phyloP scores from a whole-genome alignment of 805 yeast genomes.

The Cyberlindnera samutprakarnensis region DNA sequence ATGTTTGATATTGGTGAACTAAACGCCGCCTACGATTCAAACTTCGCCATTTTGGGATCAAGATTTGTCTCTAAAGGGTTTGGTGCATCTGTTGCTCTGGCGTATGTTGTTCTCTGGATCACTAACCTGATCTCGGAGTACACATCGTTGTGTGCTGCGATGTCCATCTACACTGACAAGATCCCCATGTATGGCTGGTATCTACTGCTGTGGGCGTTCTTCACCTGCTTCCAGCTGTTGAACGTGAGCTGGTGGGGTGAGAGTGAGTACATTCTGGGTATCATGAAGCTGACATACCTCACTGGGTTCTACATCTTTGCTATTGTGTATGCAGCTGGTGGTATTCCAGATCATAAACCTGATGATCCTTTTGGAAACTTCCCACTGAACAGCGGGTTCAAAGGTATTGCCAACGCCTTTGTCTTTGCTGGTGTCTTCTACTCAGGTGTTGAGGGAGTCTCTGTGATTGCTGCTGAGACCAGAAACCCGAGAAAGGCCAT shows the following conservation, averaged over 20 bases:
- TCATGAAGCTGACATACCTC: conserved; percentile 39
- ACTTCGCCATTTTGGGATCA: conserved; percentile 45
- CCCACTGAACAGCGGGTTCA: conserved; percentile 39
- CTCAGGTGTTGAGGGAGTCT: conserved; percentile 73
- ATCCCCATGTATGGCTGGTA: conserved; percentile 51
- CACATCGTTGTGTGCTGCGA: conserved; percentile 42
- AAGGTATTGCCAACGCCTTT: conserved; percentile 51
- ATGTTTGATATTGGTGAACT: conserved; percentile 51
- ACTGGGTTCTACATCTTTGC: conserved; percentile 44
- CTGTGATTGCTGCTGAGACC: conserved; percentile 71
- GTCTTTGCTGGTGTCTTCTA: conserved; percentile 68
- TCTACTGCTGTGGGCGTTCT: conserved; percentile 43
- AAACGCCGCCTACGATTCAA: conserved; percentile 45
- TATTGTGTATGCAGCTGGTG: conserved; percentile 38
- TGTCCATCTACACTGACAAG: conserved; percentile 42
- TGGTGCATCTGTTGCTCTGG: conserved; percentile 50
- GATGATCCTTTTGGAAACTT: conserved; percentile 26
- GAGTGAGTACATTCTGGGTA: conserved; percentile 45
- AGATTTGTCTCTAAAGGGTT: conserved; percentile 45
- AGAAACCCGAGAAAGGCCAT: conserved; percentile 62
- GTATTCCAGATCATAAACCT: conserved; percentile 26
- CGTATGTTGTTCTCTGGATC: conserved; percentile 48
- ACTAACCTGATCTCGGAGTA: conserved; percentile 50
- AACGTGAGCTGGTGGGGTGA: conserved; percentile 52
- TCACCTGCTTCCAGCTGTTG: conserved; percentile 41